phyloP scores from a whole-genome alignment of 179 eudicot genomes.

The Actinidia chinensis region DNA sequence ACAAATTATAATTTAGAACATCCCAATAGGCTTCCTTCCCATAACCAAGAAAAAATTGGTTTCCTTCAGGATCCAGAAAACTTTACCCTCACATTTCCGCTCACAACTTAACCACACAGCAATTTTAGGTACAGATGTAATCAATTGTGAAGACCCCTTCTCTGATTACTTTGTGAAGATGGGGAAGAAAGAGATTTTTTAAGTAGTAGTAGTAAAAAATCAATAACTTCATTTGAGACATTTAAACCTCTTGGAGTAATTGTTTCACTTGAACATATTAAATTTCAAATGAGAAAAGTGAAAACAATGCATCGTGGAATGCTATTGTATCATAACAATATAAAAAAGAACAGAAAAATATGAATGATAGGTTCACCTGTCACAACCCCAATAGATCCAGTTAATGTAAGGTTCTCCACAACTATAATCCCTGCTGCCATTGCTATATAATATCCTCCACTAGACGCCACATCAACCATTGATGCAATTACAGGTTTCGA shows the following conservation, averaged over 20 bases:
- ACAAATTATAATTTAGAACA: neutral
- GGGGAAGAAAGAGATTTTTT: neutral
- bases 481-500: constrained; percentile 88
- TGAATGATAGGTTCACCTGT: constrained; percentile 50
- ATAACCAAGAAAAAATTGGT: neutral
- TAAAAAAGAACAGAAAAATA: neutral
- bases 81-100: too few relatives aligned
- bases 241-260: neutral
- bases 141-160: neutral
- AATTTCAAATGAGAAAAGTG: neutral
- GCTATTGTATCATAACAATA: neutral
- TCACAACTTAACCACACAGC: neutral
- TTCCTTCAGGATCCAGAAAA: neutral
- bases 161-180: neutral
- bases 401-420: constrained; percentile 86
- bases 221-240: neutral
- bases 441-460: constrained; percentile 98
- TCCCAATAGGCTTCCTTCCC: too few relatives aligned
- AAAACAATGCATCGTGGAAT: neutral
- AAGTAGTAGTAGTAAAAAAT: neutral
- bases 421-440: constrained; percentile 84
- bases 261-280: neutral
- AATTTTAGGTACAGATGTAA: neutral
- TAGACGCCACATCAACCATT: constrained; percentile 94
- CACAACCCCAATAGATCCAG: constrained; percentile 96